Evolutionary conservation across 2,329 filamentous ascomycete species (phyloP).

Genomic region (Phialocephala subalpina): DNA sequence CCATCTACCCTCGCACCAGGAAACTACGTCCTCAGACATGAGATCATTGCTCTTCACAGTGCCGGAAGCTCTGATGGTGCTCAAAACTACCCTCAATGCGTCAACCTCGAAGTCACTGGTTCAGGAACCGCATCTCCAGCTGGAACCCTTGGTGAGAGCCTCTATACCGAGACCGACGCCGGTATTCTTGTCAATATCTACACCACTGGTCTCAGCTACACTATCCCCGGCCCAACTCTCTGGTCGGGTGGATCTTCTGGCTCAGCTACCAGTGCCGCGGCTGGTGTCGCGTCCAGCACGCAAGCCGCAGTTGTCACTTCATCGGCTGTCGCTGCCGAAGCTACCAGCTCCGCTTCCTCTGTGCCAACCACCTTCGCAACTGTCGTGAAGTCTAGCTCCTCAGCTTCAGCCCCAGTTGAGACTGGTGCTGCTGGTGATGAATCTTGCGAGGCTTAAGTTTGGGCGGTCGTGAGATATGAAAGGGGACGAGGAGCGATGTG

Average conservation of each 20-base stretch:
- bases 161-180: conserved; percentile 51
- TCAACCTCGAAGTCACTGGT: conserved; percentile 56
- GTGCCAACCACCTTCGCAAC: conserved; percentile 4
- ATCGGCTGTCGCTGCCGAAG: neutral
- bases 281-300: conserved; percentile 11
- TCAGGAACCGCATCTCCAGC: conserved; percentile 49
- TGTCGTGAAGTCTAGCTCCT: neutral
- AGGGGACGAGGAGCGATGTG: neutral
- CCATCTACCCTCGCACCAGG: conserved; percentile 52
- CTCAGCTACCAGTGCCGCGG: conserved; percentile 43
- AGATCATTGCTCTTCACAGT: conserved; percentile 49
- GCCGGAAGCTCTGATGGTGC: conserved; percentile 49
- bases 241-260: conserved; percentile 30
- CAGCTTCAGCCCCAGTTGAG: neutral
- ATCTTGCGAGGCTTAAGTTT: conserved; percentile 5
- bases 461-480: neutral
- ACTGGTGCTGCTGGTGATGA: conserved; percentile 3
- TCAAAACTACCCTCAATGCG: conserved; percentile 60
- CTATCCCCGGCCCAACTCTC: conserved; percentile 46
- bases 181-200: conserved; percentile 54
- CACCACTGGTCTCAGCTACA: conserved; percentile 40
- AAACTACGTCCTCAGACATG: conserved; percentile 62
- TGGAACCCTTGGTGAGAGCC: conserved; percentile 48
- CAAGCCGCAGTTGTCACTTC: conserved; percentile 8
- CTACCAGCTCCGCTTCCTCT: neutral